These are phyloP conservation scores for Diutina pseudorugosa DNA, from an alignment of 1,139 yeast genomes.

Conservation along the genomic window DNA sequence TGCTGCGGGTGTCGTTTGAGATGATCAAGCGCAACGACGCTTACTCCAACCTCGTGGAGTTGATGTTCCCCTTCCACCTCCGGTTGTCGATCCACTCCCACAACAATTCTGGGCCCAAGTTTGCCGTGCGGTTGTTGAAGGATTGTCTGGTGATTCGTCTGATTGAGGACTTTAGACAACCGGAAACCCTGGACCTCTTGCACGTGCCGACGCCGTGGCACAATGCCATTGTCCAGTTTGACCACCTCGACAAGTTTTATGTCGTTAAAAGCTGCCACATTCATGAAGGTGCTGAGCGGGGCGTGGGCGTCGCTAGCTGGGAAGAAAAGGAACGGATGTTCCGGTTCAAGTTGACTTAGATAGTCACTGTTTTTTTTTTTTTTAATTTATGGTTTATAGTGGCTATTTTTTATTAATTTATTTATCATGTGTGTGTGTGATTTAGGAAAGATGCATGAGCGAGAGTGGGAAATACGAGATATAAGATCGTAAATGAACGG, in stretches of 20 bases:
- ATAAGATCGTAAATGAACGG: no score
- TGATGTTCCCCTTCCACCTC: slow-evolving; percentile 46
- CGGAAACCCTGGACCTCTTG: slow-evolving; percentile 27
- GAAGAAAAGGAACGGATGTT: background rate
- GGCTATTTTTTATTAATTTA: no score
- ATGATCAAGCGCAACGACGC: slow-evolving; percentile 55
- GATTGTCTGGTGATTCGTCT: slow-evolving; percentile 25
- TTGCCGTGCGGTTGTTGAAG: slow-evolving; percentile 38
- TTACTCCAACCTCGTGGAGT: slow-evolving; percentile 48
- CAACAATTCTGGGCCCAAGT: slow-evolving; percentile 44
- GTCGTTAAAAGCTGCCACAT: background rate
- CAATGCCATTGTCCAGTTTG: slow-evolving; percentile 36
- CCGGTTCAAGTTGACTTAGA: background rate
- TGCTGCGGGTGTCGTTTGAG: slow-evolving; percentile 45
- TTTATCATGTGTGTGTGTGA: no score
- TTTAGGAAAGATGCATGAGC: no score
- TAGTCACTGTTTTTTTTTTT: background rate
- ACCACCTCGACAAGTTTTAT: background rate
- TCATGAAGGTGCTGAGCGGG: background rate
- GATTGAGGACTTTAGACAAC: slow-evolving; percentile 15
- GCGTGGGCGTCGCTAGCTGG: background rate
- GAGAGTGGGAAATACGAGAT: no score
- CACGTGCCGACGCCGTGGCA: slow-evolving; percentile 65
- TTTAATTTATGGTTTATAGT: no score
- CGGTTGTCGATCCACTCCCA: slow-evolving; percentile 54